Conservation (phyloP, 2,329 filamentous ascomycete genomes). For the Catunica adiposa region DNA sequence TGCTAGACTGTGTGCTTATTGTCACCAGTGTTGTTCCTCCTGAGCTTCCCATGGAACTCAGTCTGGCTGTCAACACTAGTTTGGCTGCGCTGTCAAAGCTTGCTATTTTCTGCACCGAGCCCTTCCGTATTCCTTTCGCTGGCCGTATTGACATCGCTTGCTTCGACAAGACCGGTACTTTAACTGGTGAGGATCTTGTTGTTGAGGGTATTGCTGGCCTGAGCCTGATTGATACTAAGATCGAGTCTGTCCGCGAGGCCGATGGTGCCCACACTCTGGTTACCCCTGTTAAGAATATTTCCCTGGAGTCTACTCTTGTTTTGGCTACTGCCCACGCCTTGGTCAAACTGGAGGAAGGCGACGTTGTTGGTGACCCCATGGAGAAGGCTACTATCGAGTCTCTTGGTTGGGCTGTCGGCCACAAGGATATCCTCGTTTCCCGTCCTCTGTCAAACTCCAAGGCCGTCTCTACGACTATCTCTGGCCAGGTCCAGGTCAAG, state of each 20-base stretch:
- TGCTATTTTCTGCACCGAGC: constrained; percentile 97
- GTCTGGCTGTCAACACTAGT: constrained; percentile 92
- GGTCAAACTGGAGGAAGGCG: constrained; percentile 90
- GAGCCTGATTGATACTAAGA: constrained; percentile 45
- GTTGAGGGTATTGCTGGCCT: constrained; percentile 93
- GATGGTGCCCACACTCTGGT: constrained; percentile 75
- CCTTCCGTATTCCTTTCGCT: constrained; percentile 93
- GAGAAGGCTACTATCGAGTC: constrained; percentile 87
- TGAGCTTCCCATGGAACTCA: constrained; percentile 95
- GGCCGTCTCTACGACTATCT: constrained; percentile 25
- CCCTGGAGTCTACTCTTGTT: constrained; percentile 75
- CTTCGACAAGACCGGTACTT: constrained; percentile 95
- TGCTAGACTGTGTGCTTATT: constrained; percentile 93
- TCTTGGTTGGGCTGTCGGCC: constrained; percentile 83
- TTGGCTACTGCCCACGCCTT: constrained; percentile 89
- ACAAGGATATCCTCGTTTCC: constrained; percentile 66
- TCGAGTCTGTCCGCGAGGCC: constrained; percentile 47
- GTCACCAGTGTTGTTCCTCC: constrained; percentile 97
- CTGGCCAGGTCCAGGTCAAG: constrained; percentile 80
- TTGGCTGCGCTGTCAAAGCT: constrained; percentile 85
- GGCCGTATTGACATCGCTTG: constrained; percentile 91
- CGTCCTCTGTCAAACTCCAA: constrained; percentile 36
- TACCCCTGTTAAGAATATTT: constrained; percentile 50
- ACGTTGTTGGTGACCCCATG: constrained; percentile 96
- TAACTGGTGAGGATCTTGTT: constrained; percentile 91